phyloP scores from a whole-genome alignment of 139 green algal genomes.

The Chlorella sp. region DNA sequence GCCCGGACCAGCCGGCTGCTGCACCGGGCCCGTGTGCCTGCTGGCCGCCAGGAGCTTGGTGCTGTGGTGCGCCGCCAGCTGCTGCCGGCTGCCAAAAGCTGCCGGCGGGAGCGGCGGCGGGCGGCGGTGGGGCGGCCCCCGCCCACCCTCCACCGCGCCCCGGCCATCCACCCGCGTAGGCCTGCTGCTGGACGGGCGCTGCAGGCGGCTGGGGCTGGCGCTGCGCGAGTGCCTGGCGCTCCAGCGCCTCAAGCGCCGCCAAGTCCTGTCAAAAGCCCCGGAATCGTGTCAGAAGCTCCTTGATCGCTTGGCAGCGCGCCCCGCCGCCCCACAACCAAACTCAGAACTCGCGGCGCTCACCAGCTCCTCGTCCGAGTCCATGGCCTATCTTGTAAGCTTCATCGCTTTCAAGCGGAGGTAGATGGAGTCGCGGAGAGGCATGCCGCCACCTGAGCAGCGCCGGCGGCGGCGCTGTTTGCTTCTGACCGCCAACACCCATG shows the following conservation, averaged over 20 bases:
- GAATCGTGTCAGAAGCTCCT: too few species aligned
- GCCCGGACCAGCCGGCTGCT: neutral
- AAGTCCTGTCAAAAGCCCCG: conserved; percentile 13
- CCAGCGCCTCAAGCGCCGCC: conserved; percentile 24
- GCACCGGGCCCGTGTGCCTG: neutral
- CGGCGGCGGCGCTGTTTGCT: too few species aligned
- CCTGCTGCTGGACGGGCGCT: neutral
- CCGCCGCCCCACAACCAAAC: too few species aligned
- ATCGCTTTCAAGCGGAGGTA: too few species aligned
- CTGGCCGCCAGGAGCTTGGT: neutral
- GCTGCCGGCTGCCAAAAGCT: neutral
- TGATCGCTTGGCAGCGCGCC: neutral
- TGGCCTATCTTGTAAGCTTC: too few species aligned
- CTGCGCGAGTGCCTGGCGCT: conserved; percentile 29
- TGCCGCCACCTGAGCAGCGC: too few species aligned
- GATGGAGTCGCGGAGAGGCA: too few species aligned
- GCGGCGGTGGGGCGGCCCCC: neutral
- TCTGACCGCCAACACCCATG: too few species aligned
- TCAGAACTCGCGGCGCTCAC: too few species aligned
- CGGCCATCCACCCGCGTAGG: neutral
- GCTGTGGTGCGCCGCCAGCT: neutral
- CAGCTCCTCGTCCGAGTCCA: too few species aligned
- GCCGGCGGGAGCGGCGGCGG: conserved; percentile 6
- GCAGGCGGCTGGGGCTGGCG: conserved; percentile 8
- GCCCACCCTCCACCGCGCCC: neutral